Percentiles rank a stretch among this genome's conserved stretches.
Conservation (phyloP, 345 rosid genomes). For the Kandelia obovata region DNA sequence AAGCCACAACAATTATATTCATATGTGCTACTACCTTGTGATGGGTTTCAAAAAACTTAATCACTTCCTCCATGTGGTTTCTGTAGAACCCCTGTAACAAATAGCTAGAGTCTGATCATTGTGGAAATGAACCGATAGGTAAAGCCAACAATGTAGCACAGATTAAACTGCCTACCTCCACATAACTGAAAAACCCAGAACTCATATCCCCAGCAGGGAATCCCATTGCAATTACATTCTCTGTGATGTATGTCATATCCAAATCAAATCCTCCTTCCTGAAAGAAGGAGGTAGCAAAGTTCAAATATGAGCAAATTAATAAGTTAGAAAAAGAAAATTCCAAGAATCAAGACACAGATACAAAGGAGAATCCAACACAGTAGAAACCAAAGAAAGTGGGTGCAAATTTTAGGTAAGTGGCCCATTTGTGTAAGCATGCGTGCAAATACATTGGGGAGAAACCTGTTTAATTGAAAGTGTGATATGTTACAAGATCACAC, state of each 20-base stretch:
- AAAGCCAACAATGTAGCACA: conserved; percentile 5
- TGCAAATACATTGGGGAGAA: neutral
- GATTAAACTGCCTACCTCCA: conserved; percentile 49
- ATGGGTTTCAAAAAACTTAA: conserved; percentile 78
- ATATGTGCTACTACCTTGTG: conserved; percentile 54
- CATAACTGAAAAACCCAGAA: conserved; percentile 83
- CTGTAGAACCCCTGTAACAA: conserved; percentile 75
- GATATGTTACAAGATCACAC: no score
- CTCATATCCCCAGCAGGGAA: conserved; percentile 96
- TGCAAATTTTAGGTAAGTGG: neutral
- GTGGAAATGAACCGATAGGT: neutral
- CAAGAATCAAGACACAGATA: neutral
- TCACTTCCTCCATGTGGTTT: conserved; percentile 94
- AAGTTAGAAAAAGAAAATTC: neutral
- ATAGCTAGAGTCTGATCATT: conserved; percentile 16
- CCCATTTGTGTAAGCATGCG: neutral
- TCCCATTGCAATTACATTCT: conserved; percentile 91
- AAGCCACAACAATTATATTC: neutral
- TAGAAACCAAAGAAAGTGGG: neutral
- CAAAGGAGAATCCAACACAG: neutral
- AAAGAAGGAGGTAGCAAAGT: conserved; percentile 10
- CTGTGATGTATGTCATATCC: conserved; percentile 81
- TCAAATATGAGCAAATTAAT: neutral
- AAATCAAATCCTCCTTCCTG: conserved; percentile 91
- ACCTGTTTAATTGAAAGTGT: neutral